Conservation (phyloP, 2,329 filamentous ascomycete species). For the Claviceps fusiformis region DNA sequence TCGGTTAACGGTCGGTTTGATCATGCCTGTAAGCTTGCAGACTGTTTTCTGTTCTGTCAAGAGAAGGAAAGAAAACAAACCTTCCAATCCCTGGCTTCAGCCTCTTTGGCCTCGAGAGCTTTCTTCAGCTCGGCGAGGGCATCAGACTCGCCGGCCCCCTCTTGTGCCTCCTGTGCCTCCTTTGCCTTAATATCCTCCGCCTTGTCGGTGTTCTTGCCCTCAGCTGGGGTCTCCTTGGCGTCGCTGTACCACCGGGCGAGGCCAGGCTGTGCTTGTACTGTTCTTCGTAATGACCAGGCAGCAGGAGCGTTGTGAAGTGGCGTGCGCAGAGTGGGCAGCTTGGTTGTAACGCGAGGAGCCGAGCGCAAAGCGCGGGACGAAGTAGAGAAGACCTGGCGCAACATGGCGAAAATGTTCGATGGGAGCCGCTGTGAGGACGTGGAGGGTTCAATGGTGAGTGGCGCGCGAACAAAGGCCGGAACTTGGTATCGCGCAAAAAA, state of each 20-base stretch:
- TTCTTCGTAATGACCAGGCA: constrained; percentile 21
- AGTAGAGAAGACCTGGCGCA: constrained; percentile 30
- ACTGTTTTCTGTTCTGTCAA: too few relatives aligned
- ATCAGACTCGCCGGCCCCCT: constrained; percentile 16
- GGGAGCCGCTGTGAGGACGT: constrained; percentile 5
- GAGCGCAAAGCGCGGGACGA: constrained; percentile 32
- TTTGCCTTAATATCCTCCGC: background rate
- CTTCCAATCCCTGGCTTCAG: constrained; percentile 63
- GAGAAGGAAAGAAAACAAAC: constrained; percentile 30
- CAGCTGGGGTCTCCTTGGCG: constrained; percentile 22
- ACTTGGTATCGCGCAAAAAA: background rate
- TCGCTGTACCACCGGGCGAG: constrained; percentile 36
- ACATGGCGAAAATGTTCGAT: constrained; percentile 22
- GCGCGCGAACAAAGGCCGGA: background rate
- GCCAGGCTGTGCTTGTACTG: constrained; percentile 16
- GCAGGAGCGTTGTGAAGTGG: constrained; percentile 25
- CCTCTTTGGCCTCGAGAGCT: constrained; percentile 37
- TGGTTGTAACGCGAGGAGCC: constrained; percentile 21
- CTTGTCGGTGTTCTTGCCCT: constrained; percentile 13
- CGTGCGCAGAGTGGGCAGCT: constrained; percentile 22
- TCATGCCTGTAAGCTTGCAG: too few relatives aligned
- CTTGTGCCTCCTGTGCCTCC: constrained; percentile 13
- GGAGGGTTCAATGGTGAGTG: constrained; percentile 6
- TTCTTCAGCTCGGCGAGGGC: constrained; percentile 34
- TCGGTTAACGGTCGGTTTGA: too few relatives aligned